Evolutionary conservation across 495 filamentous ascomycete species (phyloP), one percentile per base, ranked within the genome.

Genomic region (Trichoderma asperelloides): DNA sequence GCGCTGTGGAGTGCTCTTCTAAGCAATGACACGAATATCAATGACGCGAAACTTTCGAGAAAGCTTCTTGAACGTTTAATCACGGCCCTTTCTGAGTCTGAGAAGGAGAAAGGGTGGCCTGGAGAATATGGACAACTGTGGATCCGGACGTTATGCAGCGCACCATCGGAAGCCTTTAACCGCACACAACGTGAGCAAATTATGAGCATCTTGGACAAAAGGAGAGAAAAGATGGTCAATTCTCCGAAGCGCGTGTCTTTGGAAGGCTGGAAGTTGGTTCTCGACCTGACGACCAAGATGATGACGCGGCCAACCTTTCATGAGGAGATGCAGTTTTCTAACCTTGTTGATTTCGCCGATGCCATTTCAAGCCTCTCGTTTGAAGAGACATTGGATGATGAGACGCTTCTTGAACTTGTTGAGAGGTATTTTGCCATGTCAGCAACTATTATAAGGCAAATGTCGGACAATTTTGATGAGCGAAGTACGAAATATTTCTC

Each of bases 261-360:
- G 2, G 37, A n/a, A 13, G 47, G 63, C 16, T 78, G 76, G 75
- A 69, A 62, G 21, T 66, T 70, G 15, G 71, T 80, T 28, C 70
- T 85, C n/a, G 75, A 75, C 39, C 66, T 86, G 66, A 77, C 82
- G 69, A 67, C 76, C n/a, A 82, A 77, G 71, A 68, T 83, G 16
- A 81, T 82, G 78, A 69, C 73, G 8, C 74, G 72, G 62, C 79
- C 82, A 11, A 82, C 79, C 2, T 80, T 81, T 67, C 83, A 84
- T 66, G 77, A 80, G 62, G 82, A 43, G 40, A 65, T 65, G 39
- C 43, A 41, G 11, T 65, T 65, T 7, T 45, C 21, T 7, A 41
- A 65, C 13, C 64, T 65, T 27, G 21, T 65, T 25, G 64, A 65
- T 23, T 30, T 23, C 13, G 64, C 64, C 23, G 21, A 65, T 8